A percentile compares a stretch with the other conserved stretches of the same genome.
Conservation (phyloP, 164 flowering plant genomes). For the Saururus chinensis region DNA sequence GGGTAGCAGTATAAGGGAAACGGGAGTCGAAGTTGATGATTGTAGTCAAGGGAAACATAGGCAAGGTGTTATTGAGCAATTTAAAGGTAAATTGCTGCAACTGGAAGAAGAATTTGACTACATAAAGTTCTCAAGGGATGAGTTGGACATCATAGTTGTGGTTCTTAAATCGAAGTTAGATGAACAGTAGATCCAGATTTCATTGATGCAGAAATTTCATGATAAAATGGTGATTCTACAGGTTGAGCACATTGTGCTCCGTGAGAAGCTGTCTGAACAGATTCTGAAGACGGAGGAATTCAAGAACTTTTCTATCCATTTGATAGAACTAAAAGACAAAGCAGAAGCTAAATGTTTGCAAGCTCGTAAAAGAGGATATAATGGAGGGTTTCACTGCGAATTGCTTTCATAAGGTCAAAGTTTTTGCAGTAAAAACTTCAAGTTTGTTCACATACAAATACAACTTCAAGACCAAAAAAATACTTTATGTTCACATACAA, state of each 20-base stretch:
- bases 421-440: too few relatives aligned
- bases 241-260: constrained; percentile 36
- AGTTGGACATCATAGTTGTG: constrained; percentile 36
- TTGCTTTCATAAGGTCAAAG: constrained; percentile 81
- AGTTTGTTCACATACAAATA: too few relatives aligned
- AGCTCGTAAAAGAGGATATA: constrained; percentile 50
- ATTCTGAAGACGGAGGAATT: constrained; percentile 75
- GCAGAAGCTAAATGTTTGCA: constrained; percentile 55
- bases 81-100: constrained; percentile 1
- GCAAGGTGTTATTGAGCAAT: constrained; percentile 8
- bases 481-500: too few relatives aligned
- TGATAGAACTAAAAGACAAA: constrained; percentile 82
- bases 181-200: constrained; percentile 30
- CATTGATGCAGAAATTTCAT: constrained; percentile 19
- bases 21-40: constrained; percentile 12
- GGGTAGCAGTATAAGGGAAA: too few relatives aligned
- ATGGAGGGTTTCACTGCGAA: constrained; percentile 30
- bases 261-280: constrained; percentile 67
- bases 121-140: constrained; percentile 39
- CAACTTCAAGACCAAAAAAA: too few relatives aligned
- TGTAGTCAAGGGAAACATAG: constrained; percentile 14
- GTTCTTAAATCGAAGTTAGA: constrained; percentile 44
- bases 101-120: constrained; percentile 34
- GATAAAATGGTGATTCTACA: constrained; percentile 33
- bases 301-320: constrained; percentile 66